Base-by-base conservation (phyloP, 1,284 basidiomycete genomes). In the Heimioporus punctisporus region DNA sequence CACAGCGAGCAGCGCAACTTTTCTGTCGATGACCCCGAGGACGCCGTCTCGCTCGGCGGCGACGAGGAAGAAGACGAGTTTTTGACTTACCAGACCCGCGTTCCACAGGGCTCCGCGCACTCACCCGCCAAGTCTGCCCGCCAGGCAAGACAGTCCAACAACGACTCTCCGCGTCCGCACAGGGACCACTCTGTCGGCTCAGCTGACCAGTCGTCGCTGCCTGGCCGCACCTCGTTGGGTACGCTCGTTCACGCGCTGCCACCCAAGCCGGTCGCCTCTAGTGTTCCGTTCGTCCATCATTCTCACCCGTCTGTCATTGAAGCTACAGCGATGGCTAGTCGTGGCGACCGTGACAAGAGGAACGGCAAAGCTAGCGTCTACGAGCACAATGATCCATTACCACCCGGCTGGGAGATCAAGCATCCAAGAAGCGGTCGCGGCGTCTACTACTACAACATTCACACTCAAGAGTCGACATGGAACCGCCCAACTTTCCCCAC, bases 41-140 rank as follows among this genome's bases (percentile, higher is more conserved):
- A 88, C 64, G 84, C 83, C 53, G 84, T 89, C 56, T 90, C 85
- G 48, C 78, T 89, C 45, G 86, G 85, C 56, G 85, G 85, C 60
- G 86, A 88, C 65, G 86, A 89, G 52, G 86, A 86, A 51, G 84
- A 88, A 51, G 84, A 88, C 57, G 72, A 74, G 47, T 73, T 70
- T 67, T 63, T 72, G 55, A 57, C 70, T 57, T 69, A 60, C 61
- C 70, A 73, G 65, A 59, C 66, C 58, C 66, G 66, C 47, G 58
- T 58, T 56, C 67, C 60, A 60, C 69, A 69, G 64, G 3, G 19
- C 17, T 46, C 53, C 37, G 44, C 45, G 25, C 44, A 49, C 24
- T 61, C 68, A 7, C 61, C 69, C 30, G 47, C 62, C 9, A 65
- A 52, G 54, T 34, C 23, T 15, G 34, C 27, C 15, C 60, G 60